Conservation (phyloP, 176 grass and related monocot genomes). For the Oryza nivara region DNA sequence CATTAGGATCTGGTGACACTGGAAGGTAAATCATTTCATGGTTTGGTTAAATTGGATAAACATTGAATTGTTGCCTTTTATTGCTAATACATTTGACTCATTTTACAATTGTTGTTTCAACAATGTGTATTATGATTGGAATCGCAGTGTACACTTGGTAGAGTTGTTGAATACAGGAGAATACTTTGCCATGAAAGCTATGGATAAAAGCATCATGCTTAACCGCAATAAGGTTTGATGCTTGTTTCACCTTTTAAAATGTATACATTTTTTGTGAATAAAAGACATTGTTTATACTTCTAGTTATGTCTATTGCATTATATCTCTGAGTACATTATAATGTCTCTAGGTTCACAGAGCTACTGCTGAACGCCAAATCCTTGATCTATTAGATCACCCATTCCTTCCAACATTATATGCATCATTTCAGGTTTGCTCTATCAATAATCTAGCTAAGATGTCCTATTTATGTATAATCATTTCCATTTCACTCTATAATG, state of each 20-base stretch:
- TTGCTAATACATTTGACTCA: constrained; percentile 3
- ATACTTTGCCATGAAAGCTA: constrained; percentile 95
- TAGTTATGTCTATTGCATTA: neutral
- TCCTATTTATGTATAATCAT: constrained; percentile 21
- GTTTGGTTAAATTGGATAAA: constrained; percentile 11
- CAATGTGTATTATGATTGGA: constrained; percentile 28
- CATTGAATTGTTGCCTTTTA: neutral
- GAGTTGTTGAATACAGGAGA: constrained; percentile 75
- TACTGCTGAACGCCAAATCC: constrained; percentile 84
- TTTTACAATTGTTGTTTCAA: neutral
- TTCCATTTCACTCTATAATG: neutral
- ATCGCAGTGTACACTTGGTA: constrained; percentile 88
- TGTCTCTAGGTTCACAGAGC: constrained; percentile 88
- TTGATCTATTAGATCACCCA: constrained; percentile 92
- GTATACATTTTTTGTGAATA: neutral
- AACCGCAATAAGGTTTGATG: constrained; percentile 86
- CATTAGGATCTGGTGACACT: constrained; percentile 92
- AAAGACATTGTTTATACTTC: constrained; percentile 6
- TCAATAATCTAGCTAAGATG: neutral
- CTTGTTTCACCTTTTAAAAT: constrained; percentile 11
- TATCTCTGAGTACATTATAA: constrained; percentile 19
- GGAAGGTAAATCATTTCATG: constrained; percentile 60
- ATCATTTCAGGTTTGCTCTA: constrained; percentile 83
- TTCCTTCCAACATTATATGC: constrained; percentile 96
- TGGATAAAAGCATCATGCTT: constrained; percentile 91